Conservation (phyloP, 164 flowering plant species). For the Pachysandra terminalis region DNA sequence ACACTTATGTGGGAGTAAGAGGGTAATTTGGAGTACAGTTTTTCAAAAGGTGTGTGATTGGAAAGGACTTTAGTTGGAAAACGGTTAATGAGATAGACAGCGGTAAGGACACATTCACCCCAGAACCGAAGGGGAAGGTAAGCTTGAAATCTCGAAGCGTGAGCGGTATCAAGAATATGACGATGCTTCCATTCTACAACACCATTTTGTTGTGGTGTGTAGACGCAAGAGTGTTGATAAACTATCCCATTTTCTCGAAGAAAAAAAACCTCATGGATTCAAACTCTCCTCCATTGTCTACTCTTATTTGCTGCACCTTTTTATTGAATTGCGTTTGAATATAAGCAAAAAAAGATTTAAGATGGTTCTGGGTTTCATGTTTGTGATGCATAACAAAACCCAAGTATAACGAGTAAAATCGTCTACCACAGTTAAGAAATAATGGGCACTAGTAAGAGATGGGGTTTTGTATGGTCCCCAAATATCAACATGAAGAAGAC, state of each 20-base stretch:
- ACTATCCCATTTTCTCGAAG: conserved; percentile 1
- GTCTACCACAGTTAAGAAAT: conserved; percentile 16
- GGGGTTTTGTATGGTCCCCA: not conserved
- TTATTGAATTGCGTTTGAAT: conserved; percentile 2
- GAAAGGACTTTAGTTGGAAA: not conserved
- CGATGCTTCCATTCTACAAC: conserved; percentile 16
- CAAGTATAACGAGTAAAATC: conserved; percentile 15
- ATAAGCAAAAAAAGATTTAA: not conserved
- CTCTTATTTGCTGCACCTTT: not conserved
- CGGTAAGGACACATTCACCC: conserved; percentile 17
- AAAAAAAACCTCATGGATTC: not conserved
- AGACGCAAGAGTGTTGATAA: conserved; percentile 2
- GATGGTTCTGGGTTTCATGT: not conserved
- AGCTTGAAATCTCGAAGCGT: conserved; percentile 6
- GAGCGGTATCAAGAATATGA: conserved; percentile 10
- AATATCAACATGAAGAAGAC: not conserved
- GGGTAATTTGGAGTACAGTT: not conserved
- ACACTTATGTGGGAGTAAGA: not conserved
- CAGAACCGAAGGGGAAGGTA: conserved; percentile 3
- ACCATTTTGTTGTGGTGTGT: conserved; percentile 17
- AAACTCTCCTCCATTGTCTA: conserved; percentile 15
- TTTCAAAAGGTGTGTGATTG: conserved; percentile 1
- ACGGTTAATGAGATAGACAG: not conserved
- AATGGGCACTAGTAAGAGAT: not conserved
- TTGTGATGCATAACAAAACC: conserved; percentile 9